Base-by-base conservation (phyloP, 2,329 filamentous ascomycete species). In the Endoconidiophora polonica region DNA sequence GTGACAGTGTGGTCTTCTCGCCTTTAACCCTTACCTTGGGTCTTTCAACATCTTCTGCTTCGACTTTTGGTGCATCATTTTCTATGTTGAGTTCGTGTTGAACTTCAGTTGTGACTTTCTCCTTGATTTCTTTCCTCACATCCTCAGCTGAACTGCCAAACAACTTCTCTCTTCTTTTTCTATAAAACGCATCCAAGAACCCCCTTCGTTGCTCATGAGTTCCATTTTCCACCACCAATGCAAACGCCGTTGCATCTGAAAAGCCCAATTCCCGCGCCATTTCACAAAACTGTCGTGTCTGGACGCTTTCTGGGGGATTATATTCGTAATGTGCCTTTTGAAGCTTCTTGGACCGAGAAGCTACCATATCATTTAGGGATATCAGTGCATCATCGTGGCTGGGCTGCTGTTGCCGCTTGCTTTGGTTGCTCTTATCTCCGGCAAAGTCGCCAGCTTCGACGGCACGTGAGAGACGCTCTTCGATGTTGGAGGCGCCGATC, bases 401-500 rank as follows among this genome's bases (percentile, higher is more conserved):
- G 58, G 56, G 14, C n/a, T 29, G 5, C n/a, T 43, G 16, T 3
- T 60, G 62, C 22, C 68, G 66, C 38, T 62, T 75, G 58, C 73
- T 67, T 3, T 67, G 3, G 59, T 61, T 23, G 60, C 7, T 10
- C 7, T 33, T 33, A 10, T 10, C 26, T 33, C 12, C 26, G 6
- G 62, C 1, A 57, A 59, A 52, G 71, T 71, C 3, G 69, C 71
- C 0, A 59, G 81, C 71, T 59, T 82, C 78, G 3, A 90, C 91
- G 40, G 77, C 78, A 18, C 80, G 79, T 43, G 83, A 88, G 4
- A 98, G 74, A 52, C 81, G 77, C 55, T 84, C 82, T 65, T 98
- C 91, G n/a, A 95, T 75, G 57, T 83, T 86, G n/a, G 83, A 91
- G 1, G 86, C 82, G 9, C 91, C 91, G 51, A 98, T 77, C 12